phyloP scores from a whole-genome alignment of 1,284 basidiomycete genomes.

The Porphyrellus sp. region DNA sequence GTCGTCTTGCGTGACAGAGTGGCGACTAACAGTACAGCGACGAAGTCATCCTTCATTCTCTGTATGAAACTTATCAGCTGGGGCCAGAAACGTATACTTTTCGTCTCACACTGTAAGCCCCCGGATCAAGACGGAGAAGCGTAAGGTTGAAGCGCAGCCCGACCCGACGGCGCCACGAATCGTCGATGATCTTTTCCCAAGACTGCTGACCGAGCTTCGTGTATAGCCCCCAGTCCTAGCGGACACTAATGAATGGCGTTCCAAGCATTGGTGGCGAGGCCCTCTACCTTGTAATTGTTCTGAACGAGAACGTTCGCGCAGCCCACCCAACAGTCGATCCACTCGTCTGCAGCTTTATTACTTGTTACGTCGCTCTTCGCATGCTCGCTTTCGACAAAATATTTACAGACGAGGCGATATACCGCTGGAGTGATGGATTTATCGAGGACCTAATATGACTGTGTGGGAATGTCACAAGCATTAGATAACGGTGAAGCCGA shows the following conservation, averaged over 20 bases:
- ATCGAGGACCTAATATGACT: slow-evolving; percentile 50
- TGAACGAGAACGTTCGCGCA: slow-evolving; percentile 68
- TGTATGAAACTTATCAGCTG: slow-evolving; percentile 26
- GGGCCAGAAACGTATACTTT: background rate
- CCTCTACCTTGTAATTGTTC: slow-evolving; percentile 48
- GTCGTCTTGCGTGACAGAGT: slow-evolving; percentile 51
- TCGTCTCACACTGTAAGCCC: slow-evolving; percentile 54
- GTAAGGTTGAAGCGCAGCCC: slow-evolving; percentile 69
- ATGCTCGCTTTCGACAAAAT: slow-evolving; percentile 39
- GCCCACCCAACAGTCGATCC: slow-evolving; percentile 78
- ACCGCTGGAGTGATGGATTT: slow-evolving; percentile 55
- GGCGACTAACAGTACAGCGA: slow-evolving; percentile 56
- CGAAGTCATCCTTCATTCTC: slow-evolving; percentile 52
- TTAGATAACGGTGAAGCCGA: slow-evolving; percentile 21
- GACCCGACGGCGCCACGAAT: slow-evolving; percentile 56
- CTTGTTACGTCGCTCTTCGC: slow-evolving; percentile 32
- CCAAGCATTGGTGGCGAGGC: slow-evolving; percentile 12
- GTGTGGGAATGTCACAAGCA: background rate
- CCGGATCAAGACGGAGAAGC: slow-evolving; percentile 62
- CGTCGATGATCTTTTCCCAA: slow-evolving; percentile 58
- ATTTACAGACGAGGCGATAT: slow-evolving; percentile 59
- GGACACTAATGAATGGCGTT: slow-evolving; percentile 5
- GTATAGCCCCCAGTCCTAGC: slow-evolving; percentile 65
- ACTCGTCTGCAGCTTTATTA: slow-evolving; percentile 42
- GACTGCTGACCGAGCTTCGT: slow-evolving; percentile 56